phyloP scores from a whole-genome alignment of 2,329 filamentous ascomycete species.

The Epichloe glyceriae region DNA sequence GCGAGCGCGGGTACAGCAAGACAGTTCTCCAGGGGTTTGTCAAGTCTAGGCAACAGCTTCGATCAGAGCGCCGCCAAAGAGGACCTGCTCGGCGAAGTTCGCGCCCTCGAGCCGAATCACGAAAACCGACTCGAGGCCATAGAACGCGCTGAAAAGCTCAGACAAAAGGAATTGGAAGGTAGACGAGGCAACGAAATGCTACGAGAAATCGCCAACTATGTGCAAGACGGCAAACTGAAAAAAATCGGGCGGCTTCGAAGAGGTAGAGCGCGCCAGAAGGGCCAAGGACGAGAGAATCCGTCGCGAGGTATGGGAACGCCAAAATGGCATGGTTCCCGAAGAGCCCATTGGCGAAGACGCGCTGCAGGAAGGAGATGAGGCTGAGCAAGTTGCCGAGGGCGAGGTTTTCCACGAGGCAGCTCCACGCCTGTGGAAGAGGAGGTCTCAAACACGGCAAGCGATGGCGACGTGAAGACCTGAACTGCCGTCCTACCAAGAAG shows the following conservation, averaged over 20 bases:
- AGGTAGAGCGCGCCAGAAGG: constrained; percentile 73
- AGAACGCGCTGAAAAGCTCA: constrained; percentile 84
- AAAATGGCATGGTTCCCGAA: constrained; percentile 42
- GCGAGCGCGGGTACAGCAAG: constrained; percentile 37
- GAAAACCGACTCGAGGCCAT: constrained; percentile 89
- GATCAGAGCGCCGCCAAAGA: constrained; percentile 81
- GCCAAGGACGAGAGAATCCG: constrained; percentile 79
- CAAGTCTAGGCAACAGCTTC: constrained; percentile 36
- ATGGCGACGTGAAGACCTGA: constrained; percentile 3
- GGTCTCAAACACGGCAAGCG: background rate
- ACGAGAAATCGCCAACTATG: constrained; percentile 74
- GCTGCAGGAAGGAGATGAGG: constrained; percentile 13
- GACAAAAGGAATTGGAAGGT: constrained; percentile 76
- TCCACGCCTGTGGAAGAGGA: constrained; percentile 1
- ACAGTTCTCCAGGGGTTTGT: constrained; percentile 42
- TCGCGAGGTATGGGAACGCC: constrained; percentile 61
- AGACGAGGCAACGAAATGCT: constrained; percentile 65
- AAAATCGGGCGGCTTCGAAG: constrained; percentile 91
- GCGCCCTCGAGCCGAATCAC: constrained; percentile 87
- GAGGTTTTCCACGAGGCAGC: constrained; percentile 8
- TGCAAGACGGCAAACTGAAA: constrained; percentile 82
- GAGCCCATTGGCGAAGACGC: constrained; percentile 27
- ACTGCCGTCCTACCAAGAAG: background rate
- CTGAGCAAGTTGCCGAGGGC: constrained; percentile 7
- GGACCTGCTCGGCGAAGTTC: constrained; percentile 80